Evolutionary conservation across 2,329 filamentous ascomycete genomes (phyloP), one percentile per base, ranked within the genome.

Genomic region (Exserohilum rostratum): DNA sequence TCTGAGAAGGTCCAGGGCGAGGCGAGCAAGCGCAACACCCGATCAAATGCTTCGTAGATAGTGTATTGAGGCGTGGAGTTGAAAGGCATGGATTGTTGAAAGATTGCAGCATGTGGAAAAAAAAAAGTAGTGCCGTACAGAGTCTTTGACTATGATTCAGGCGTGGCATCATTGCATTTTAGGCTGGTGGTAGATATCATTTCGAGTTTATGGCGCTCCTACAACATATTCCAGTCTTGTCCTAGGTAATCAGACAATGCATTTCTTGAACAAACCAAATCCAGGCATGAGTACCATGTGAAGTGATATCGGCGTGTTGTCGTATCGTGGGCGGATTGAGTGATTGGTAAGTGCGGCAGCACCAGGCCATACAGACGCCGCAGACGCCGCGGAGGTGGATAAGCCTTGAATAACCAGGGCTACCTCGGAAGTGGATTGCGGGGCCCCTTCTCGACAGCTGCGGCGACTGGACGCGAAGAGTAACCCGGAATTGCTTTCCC

Each of bases 1-100:
- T 79, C 90, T 40, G 88, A 87, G 67, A 92, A 95, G 82, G 88
- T 85, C 64, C 91, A 96, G 86, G 78, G 81, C 48, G 85, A 85
- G 70, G 80, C 82, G 48, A 86, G 84, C 77, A 87, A 87, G 83
- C 80, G 85, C 65, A 80, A 76, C 51, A 85, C 39, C 4, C 25
- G 25, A 67, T 77, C 76, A 17, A 59, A 60, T 48, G 69, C 69
- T 20, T 71, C 68, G 60, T 73, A 72, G 29, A 29, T 29, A 17
- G 15, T 31, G 20, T 6, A 27, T 10, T 22, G 35, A 18, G 22
- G 33, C 17, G 42, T 0, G 4, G 45, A 45, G 35, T 22, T n/a
- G 20, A 31, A 55, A 35, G 31, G 46, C 38, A 45, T 29, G 30
- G 17, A 15, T 49, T 10, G 33, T 38, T 18, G 40, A 39, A 15